Evolutionary conservation across 768 basidiomycete genomes (phyloP).

Genomic region (Suillus americanus): DNA sequence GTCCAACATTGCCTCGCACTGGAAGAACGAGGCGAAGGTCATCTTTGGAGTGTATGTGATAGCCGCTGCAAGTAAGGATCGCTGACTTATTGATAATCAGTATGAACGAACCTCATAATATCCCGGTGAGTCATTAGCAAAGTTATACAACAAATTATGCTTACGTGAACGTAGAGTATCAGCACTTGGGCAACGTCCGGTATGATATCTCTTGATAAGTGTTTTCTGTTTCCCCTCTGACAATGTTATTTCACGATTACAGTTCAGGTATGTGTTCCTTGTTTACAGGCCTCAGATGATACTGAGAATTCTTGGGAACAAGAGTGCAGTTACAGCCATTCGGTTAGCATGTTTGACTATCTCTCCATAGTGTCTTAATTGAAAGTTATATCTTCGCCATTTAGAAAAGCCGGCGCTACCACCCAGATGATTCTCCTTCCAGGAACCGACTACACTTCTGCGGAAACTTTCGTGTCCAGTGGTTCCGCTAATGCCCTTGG

Average conservation of each 20-base stretch:
- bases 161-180: constrained; percentile 32
- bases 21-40: constrained; percentile 39
- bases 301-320: constrained; percentile 30
- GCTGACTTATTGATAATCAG: constrained; percentile 23
- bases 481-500: constrained; percentile 49
- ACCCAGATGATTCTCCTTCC: constrained; percentile 58
- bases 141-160: not conserved
- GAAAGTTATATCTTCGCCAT: not conserved
- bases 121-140: constrained; percentile 31
- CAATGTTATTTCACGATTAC: not conserved
- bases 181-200: constrained; percentile 43
- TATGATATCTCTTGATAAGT: not conserved
- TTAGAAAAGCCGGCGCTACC: constrained; percentile 38
- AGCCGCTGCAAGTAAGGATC: not conserved
- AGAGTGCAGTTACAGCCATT: constrained; percentile 63
- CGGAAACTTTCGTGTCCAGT: constrained; percentile 48
- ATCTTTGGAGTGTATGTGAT: constrained; percentile 49
- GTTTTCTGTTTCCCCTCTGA: not conserved
- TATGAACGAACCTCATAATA: constrained; percentile 67
- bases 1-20: constrained; percentile 51
- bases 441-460: constrained; percentile 58
- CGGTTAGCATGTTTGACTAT: constrained; percentile 45
- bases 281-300: not conserved
- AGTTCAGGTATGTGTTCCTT: not conserved
- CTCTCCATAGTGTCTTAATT: not conserved